Percentiles rank a stretch among this genome's conserved stretches.
Evolutionary conservation across 2,329 filamentous ascomycete genomes (phyloP).

Genomic region (Diaporthe ampelina): DNA sequence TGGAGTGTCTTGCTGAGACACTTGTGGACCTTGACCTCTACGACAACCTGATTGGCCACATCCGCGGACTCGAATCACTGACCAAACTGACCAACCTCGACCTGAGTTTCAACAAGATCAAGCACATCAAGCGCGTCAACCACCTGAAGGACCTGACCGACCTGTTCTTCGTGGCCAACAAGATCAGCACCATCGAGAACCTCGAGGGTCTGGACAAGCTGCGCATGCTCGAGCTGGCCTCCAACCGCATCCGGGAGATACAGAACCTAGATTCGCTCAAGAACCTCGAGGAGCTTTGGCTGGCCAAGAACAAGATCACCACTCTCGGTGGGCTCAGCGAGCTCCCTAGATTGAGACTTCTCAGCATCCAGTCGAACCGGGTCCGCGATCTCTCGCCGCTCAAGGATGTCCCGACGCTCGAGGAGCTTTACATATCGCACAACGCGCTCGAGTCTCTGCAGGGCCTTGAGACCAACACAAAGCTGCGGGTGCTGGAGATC

Average conservation of each 20-base stretch:
- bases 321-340: conserved; percentile 82
- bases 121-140: conserved; percentile 91
- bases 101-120: conserved; percentile 99
- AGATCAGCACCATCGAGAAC: conserved; percentile 89
- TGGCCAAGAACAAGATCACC: conserved; percentile 97
- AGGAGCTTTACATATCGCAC: conserved; percentile 96
- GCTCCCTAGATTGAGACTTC: conserved; percentile 84
- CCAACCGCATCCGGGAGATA: conserved; percentile 91
- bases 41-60: conserved; percentile 92
- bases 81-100: conserved; percentile 84
- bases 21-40: conserved; percentile 93
- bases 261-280: conserved; percentile 84
- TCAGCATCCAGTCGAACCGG: conserved; percentile 96
- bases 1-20: conserved; percentile 74
- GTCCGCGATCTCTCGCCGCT: conserved; percentile 85
- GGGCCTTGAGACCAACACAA: conserved; percentile 76
- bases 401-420: conserved; percentile 78
- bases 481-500: conserved; percentile 86
- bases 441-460: conserved; percentile 86
- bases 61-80: conserved; percentile 85
- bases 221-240: conserved; percentile 89
- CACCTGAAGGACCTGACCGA: conserved; percentile 85
- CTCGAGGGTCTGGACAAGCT: conserved; percentile 81
- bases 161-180: conserved; percentile 94
- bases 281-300: conserved; percentile 89